These are phyloP conservation scores for Usnea hakonensis DNA, from an alignment of 495 filamentous ascomycete genomes.

Conservation along the genomic window DNA sequence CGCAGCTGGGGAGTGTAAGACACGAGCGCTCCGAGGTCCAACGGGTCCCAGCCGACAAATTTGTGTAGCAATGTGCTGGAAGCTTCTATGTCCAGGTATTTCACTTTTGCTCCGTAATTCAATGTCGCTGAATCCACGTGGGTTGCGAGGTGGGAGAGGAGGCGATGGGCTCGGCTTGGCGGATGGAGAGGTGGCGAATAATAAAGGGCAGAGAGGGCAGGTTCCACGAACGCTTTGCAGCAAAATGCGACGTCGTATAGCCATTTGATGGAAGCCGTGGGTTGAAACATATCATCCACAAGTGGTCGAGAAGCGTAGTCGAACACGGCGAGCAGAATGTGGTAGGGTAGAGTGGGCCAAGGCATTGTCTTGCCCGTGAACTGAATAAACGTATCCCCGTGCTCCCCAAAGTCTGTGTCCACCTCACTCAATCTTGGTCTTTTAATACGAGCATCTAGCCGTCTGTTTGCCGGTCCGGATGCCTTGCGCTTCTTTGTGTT, in stretches of 20 bases:
- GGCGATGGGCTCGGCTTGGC: conserved; percentile 42
- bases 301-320: conserved; percentile 55
- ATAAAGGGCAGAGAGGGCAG: conserved; percentile 69
- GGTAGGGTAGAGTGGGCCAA: conserved; percentile 66
- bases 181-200: conserved; percentile 55
- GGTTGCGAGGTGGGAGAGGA: conserved; percentile 39
- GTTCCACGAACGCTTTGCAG: conserved; percentile 61
- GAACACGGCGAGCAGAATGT: conserved; percentile 64
- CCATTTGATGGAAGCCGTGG: conserved; percentile 45
- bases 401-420: neutral
- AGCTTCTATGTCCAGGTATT: conserved; percentile 61
- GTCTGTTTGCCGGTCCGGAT: neutral
- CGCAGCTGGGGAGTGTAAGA: conserved; percentile 38
- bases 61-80: conserved; percentile 37
- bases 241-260: conserved; percentile 52
- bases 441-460: neutral
- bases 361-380: conserved; percentile 47
- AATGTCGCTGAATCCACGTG: conserved; percentile 35
- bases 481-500: conserved; percentile 4
- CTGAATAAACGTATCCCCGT: conserved; percentile 19
- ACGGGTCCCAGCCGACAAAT: conserved; percentile 38
- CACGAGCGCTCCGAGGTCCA: conserved; percentile 39
- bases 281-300: conserved; percentile 39
- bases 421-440: neutral
- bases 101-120: conserved; percentile 60